Conservation (phyloP, 805 yeast species). For the Metschnikowia arizonensis region DNA sequence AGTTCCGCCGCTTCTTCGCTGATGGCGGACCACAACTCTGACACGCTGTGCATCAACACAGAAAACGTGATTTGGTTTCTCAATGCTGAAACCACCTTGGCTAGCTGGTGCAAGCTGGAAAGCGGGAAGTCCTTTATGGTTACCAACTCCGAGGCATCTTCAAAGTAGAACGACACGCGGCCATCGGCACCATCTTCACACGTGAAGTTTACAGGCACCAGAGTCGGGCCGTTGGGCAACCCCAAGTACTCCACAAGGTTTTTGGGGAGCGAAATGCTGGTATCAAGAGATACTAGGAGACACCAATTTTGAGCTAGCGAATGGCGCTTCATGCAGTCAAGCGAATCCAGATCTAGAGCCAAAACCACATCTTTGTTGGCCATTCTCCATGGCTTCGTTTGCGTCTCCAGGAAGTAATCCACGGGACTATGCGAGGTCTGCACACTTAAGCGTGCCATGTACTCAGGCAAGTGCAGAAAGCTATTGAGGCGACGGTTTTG, state of each 20-base stretch:
- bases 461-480: constrained; percentile 14
- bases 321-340: background rate
- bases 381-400: constrained; percentile 24
- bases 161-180: constrained; percentile 6
- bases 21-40: constrained; percentile 2
- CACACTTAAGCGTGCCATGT: constrained; percentile 23
- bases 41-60: constrained; percentile 12
- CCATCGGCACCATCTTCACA: background rate
- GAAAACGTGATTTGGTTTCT: constrained; percentile 31
- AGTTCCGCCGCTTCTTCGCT: constrained; percentile 15
- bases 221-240: constrained; percentile 4
- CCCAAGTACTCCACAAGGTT: constrained; percentile 32
- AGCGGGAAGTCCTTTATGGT: constrained; percentile 23
- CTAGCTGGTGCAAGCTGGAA: constrained; percentile 23
- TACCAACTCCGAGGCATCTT: constrained; percentile 18
- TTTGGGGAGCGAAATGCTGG: constrained; percentile 26
- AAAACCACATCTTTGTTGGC: constrained; percentile 18
- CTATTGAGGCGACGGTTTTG: constrained; percentile 28
- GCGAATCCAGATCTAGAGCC: constrained; percentile 13
- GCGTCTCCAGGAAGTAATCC: constrained; percentile 23
- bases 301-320: constrained; percentile 20
- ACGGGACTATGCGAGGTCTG: constrained; percentile 10
- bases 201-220: constrained; percentile 4
- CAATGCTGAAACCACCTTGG: constrained; percentile 25
- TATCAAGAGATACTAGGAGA: constrained; percentile 24